phyloP scores from a whole-genome alignment of 1,284 basidiomycete species.

The Coriolopsis trogii region DNA sequence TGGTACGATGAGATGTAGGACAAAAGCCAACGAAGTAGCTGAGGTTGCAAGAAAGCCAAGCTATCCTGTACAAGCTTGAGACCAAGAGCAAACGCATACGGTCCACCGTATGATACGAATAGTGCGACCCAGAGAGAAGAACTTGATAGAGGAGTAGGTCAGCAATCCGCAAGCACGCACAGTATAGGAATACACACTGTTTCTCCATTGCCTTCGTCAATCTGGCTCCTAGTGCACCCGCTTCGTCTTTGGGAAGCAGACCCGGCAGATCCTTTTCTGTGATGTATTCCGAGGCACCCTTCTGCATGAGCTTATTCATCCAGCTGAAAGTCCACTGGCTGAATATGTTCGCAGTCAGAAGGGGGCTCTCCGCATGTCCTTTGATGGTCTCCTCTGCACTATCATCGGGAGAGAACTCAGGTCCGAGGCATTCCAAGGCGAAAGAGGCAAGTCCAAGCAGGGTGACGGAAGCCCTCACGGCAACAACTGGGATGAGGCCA shows the following conservation, averaged over 20 bases:
- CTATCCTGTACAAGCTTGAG: constrained; percentile 82
- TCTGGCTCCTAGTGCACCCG: constrained; percentile 66
- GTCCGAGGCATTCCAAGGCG: constrained; percentile 71
- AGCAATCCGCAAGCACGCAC: neutral
- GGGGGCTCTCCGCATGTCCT: constrained; percentile 67
- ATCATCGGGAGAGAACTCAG: constrained; percentile 53
- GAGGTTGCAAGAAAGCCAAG: constrained; percentile 87
- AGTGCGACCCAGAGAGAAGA: constrained; percentile 76
- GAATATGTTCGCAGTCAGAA: constrained; percentile 84
- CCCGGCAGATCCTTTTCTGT: constrained; percentile 80
- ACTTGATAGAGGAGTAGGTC: constrained; percentile 15
- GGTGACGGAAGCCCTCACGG: constrained; percentile 51
- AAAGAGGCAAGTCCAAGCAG: constrained; percentile 62
- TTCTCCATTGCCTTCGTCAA: constrained; percentile 66
- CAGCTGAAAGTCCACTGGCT: constrained; percentile 77
- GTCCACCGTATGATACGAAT: constrained; percentile 76
- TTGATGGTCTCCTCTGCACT: constrained; percentile 39
- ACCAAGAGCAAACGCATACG: constrained; percentile 68
- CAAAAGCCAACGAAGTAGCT: constrained; percentile 82
- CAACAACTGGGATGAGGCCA: constrained; percentile 40
- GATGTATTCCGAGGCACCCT: constrained; percentile 64
- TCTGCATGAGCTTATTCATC: constrained; percentile 80
- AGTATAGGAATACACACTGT: constrained; percentile 44
- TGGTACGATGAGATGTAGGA: constrained; percentile 83
- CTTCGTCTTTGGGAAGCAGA: constrained; percentile 70